Conservation (phyloP, 2,329 filamentous ascomycete species). For the Pseudomassariella vexata region DNA sequence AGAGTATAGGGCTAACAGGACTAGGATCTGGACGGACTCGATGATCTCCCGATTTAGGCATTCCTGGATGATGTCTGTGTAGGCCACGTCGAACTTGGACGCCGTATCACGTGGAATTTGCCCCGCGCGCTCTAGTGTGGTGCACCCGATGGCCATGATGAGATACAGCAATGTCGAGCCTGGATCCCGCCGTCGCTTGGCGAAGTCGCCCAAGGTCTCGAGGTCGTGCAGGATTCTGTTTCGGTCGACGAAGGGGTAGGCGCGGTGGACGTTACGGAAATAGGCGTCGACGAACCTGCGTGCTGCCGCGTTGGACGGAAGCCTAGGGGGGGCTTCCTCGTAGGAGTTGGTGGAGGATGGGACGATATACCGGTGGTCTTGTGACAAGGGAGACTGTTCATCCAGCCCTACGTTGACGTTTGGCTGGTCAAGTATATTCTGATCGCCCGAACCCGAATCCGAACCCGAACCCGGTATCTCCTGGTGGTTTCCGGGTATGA, state of each 20-base stretch:
- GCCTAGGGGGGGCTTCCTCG: constrained; percentile 1
- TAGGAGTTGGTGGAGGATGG: constrained; percentile 3
- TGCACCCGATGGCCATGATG: constrained; percentile 40
- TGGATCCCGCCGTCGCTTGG: constrained; percentile 17
- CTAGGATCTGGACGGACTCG: constrained; percentile 33
- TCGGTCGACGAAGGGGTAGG: constrained; percentile 38
- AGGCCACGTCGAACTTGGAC: constrained; percentile 29
- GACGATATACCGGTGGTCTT: constrained; percentile 3
- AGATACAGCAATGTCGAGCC: constrained; percentile 33
- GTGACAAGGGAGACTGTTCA: constrained; percentile 1
- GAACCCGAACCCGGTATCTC: too few relatives aligned
- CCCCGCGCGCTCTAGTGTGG: constrained; percentile 35
- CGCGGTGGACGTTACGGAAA: constrained; percentile 37
- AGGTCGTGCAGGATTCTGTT: constrained; percentile 27
- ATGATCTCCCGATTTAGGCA: constrained; percentile 29
- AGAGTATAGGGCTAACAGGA: constrained; percentile 35
- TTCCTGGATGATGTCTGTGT: constrained; percentile 33
- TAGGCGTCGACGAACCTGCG: constrained; percentile 35
- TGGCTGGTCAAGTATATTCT: constrained; percentile 6
- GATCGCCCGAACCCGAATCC: neutral
- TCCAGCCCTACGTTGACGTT: constrained; percentile 4
- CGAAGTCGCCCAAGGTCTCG: constrained; percentile 20
- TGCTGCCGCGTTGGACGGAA: constrained; percentile 19
- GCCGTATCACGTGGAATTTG: constrained; percentile 28
- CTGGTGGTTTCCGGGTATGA: too few relatives aligned